Conservation (phyloP, 805 yeast species). For the Wickerhamiella qilinensis region DNA sequence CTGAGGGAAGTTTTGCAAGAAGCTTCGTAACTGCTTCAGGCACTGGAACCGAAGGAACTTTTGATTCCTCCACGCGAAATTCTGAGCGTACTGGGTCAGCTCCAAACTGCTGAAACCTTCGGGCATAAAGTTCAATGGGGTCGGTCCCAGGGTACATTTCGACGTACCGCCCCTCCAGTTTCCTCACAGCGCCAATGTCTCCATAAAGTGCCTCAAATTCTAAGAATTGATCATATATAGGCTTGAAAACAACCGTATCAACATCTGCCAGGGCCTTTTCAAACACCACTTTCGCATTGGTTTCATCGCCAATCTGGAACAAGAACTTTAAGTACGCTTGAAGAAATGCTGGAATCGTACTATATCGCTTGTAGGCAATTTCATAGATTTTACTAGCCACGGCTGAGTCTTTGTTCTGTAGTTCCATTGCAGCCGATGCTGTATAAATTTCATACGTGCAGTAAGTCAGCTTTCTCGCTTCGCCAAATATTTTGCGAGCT, state of each 20-base stretch:
- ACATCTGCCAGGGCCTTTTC: slow-evolving; percentile 56
- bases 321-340: slow-evolving; percentile 58
- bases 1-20: slow-evolving; percentile 11
- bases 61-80: slow-evolving; percentile 1
- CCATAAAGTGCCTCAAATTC: slow-evolving; percentile 56
- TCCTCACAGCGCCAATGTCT: slow-evolving; percentile 47
- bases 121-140: slow-evolving; percentile 23
- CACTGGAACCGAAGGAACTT: neutral
- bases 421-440: slow-evolving; percentile 72
- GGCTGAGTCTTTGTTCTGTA: slow-evolving; percentile 36
- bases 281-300: slow-evolving; percentile 64
- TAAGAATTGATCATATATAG: slow-evolving; percentile 42
- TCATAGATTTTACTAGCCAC: slow-evolving; percentile 67
- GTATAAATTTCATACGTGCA: slow-evolving; percentile 63
- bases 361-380: slow-evolving; percentile 48
- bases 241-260: slow-evolving; percentile 25
- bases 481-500: slow-evolving; percentile 56
- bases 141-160: slow-evolving; percentile 49
- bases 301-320: slow-evolving; percentile 48
- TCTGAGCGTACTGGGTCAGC: slow-evolving; percentile 7
- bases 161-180: slow-evolving; percentile 49
- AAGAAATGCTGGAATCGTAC: slow-evolving; percentile 44
- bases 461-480: slow-evolving; percentile 45
- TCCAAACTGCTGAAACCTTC: slow-evolving; percentile 9
- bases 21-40: slow-evolving; percentile 2